Percentiles rank a stretch among this genome's conserved stretches.
Evolutionary conservation across 2,329 filamentous ascomycete genomes (phyloP).

Genomic region (Hypoxylon sp.): DNA sequence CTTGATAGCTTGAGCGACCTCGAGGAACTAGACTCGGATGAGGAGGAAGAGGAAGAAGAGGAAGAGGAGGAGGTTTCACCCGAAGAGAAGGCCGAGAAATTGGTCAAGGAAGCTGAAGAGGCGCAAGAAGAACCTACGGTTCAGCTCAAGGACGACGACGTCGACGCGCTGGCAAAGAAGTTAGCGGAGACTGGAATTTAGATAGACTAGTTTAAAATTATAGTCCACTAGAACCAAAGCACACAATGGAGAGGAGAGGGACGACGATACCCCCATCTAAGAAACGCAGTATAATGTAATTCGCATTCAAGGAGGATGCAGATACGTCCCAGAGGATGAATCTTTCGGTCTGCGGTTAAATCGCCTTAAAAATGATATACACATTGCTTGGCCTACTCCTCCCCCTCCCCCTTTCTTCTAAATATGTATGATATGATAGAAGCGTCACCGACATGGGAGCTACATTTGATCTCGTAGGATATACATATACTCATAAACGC

Average conservation of each 20-base stretch:
- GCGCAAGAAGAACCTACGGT: conserved; percentile 82
- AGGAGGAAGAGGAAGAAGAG: conserved; percentile 77
- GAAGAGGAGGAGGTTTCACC: conserved; percentile 73
- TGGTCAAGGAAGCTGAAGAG: conserved; percentile 77
- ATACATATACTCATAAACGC: neutral
- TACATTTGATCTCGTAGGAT: neutral
- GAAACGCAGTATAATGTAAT: conserved; percentile 18
- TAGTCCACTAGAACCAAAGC: conserved; percentile 2
- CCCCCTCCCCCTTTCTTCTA: too few species aligned
- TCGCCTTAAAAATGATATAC: neutral
- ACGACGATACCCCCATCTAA: conserved; percentile 36
- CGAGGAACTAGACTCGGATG: conserved; percentile 79
- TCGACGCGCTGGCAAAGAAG: conserved; percentile 83
- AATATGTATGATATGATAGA: neutral
- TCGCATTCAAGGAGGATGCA: conserved; percentile 11
- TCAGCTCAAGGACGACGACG: conserved; percentile 79
- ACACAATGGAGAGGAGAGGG: conserved; percentile 23
- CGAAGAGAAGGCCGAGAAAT: conserved; percentile 77
- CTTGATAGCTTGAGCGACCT: conserved; percentile 90
- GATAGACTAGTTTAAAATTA: conserved; percentile 12
- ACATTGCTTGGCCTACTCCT: neutral
- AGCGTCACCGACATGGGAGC: too few species aligned
- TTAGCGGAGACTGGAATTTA: conserved; percentile 79
- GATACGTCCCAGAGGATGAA: neutral
- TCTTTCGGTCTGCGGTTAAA: neutral